phyloP scores from a whole-genome alignment of 179 eudicot genomes.

The Drosera spatulata region DNA sequence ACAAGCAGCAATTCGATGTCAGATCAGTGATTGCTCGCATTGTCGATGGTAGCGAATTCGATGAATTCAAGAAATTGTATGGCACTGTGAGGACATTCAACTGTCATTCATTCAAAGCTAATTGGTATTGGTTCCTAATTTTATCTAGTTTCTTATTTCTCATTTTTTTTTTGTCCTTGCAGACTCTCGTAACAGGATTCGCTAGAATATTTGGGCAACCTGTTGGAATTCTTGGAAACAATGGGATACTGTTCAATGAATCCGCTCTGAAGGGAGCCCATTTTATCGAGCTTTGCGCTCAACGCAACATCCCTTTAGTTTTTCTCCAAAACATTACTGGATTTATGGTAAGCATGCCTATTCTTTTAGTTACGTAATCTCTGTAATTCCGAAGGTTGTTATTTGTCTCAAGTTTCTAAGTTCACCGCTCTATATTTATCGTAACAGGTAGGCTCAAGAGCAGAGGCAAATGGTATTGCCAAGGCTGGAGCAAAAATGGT shows the following conservation, averaged over 20 bases:
- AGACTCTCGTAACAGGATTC: conserved; percentile 97
- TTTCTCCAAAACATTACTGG: conserved; percentile 98
- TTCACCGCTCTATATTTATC: background rate
- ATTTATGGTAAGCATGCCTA: conserved; percentile 53
- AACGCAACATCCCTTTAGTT: conserved; percentile 88
- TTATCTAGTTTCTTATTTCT: conserved; percentile 6
- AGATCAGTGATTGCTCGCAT: conserved; percentile 88
- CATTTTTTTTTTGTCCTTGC: conserved; percentile 12
- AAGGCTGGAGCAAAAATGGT: conserved; percentile 99
- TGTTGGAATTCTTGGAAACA: conserved; percentile 94
- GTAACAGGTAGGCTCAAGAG: conserved; percentile 81
- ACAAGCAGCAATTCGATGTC: conserved; percentile 85
- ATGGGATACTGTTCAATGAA: conserved; percentile 79
- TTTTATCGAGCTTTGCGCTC: conserved; percentile 88
- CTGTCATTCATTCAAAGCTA: conserved; percentile 10
- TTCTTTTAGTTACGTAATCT: background rate
- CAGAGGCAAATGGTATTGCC: conserved; percentile 96
- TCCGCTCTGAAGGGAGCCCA: conserved; percentile 98
- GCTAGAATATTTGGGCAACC: conserved; percentile 85
- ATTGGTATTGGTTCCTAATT: background rate
- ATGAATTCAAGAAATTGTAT: conserved; percentile 98
- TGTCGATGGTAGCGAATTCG: conserved; percentile 98
- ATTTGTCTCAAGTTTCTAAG: background rate
- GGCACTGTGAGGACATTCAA: conserved; percentile 83
- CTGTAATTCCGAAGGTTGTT: background rate